Percentiles rank a stretch among this genome's conserved stretches.
Conservation (phyloP, 2,329 filamentous ascomycete species). For the Arthrobotrys conoides region DNA sequence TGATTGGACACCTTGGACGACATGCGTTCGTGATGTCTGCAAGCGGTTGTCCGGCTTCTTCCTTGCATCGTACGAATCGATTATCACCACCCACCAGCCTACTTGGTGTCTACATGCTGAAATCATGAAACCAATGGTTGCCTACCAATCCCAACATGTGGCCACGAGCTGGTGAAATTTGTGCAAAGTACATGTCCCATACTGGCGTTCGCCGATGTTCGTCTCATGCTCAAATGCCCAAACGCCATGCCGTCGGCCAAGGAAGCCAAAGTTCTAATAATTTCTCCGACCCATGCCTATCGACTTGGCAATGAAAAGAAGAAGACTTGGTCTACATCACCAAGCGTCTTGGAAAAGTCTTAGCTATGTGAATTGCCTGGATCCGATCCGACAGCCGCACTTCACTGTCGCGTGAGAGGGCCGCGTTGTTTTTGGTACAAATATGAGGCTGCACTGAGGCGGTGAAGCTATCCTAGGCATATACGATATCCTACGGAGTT, state of each 20-base stretch:
- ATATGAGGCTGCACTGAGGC: conserved; percentile 27
- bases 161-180: not conserved
- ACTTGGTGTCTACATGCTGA: conserved; percentile 2
- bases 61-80: conserved; percentile 36
- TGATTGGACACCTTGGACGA: conserved; percentile 48
- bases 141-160: conserved; percentile 55
- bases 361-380: conserved; percentile 33
- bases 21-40: conserved; percentile 11
- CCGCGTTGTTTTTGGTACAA: conserved; percentile 17
- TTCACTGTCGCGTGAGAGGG: conserved; percentile 39
- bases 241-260: conserved; percentile 26
- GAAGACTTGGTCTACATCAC: conserved; percentile 55
- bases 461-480: conserved; percentile 13
- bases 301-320: conserved; percentile 44
- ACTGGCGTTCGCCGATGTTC: conserved; percentile 46
- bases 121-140: conserved; percentile 46
- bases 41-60: conserved; percentile 11
- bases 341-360: conserved; percentile 56
- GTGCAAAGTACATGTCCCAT: conserved; percentile 17
- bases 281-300: conserved; percentile 23
- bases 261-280: conserved; percentile 19
- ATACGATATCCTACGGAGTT: not conserved
- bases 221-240: not conserved
- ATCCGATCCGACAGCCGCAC: conserved; percentile 3
- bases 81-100: conserved; percentile 21